These are phyloP conservation scores for Xylaria curta DNA, from an alignment of 495 filamentous ascomycete genomes.

Conservation along the genomic window DNA sequence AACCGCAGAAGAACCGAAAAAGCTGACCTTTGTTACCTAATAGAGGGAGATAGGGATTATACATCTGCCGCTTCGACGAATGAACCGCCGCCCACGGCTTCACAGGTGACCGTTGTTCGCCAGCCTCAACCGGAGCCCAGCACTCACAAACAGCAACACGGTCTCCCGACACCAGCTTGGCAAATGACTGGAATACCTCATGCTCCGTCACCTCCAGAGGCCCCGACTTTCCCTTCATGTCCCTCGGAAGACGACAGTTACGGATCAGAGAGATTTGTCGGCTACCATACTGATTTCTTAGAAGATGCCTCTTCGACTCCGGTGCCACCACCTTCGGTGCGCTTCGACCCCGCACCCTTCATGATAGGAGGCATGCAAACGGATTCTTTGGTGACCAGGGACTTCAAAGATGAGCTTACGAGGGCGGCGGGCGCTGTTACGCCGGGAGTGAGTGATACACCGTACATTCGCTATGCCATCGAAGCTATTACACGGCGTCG, in stretches of 20 bases:
- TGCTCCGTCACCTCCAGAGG: conserved; percentile 41
- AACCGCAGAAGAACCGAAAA: not conserved
- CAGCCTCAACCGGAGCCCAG: conserved; percentile 27
- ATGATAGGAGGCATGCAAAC: conserved; percentile 39
- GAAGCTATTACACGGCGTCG: conserved; percentile 50
- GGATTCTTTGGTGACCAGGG: conserved; percentile 41
- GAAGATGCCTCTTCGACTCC: conserved; percentile 36
- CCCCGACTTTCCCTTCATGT: conserved; percentile 41
- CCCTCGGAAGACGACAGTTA: conserved; percentile 46
- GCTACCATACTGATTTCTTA: conserved; percentile 24
- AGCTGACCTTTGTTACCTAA: conserved; percentile 24
- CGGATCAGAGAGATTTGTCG: conserved; percentile 43
- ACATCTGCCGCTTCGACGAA: conserved; percentile 8
- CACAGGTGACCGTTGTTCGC: conserved; percentile 31
- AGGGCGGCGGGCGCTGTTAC: conserved; percentile 53
- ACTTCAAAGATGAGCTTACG: conserved; percentile 52
- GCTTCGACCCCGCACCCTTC: conserved; percentile 41
- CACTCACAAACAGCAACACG: conserved; percentile 8
- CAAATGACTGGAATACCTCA: conserved; percentile 40
- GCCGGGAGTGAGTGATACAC: conserved; percentile 55
- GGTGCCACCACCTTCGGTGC: conserved; percentile 32
- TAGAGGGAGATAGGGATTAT: conserved; percentile 2
- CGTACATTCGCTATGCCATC: conserved; percentile 56
- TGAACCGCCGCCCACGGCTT: conserved; percentile 22
- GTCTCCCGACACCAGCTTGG: conserved; percentile 27